phyloP scores from a whole-genome alignment of 2,329 filamentous ascomycete genomes.

The Penicillium sp. region DNA sequence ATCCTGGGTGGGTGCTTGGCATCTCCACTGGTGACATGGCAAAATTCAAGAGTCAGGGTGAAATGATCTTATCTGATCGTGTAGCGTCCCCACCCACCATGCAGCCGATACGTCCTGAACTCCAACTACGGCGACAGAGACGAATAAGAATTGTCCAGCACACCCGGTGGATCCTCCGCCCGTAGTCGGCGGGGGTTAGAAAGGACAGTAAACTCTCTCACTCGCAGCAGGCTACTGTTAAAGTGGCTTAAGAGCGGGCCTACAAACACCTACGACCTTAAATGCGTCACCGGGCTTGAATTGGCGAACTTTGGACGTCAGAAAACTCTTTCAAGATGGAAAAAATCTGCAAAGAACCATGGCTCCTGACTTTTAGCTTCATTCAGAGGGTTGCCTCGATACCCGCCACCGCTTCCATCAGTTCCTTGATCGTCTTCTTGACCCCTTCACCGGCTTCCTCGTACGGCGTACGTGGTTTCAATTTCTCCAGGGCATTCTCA shows the following conservation, averaged over 20 bases:
- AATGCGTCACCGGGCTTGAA: background rate
- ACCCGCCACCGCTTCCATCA: constrained; percentile 42
- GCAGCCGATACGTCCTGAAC: constrained; percentile 4
- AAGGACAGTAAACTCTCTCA: constrained; percentile 1
- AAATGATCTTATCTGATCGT: constrained; percentile 27
- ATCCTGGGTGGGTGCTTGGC: background rate
- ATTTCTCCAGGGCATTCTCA: constrained; percentile 56
- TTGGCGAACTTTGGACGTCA: background rate
- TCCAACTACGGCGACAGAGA: constrained; percentile 6
- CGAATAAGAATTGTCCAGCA: constrained; percentile 8
- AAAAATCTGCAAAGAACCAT: background rate
- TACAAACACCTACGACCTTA: background rate
- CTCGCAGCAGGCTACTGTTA: constrained; percentile 2
- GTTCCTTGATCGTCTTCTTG: constrained; percentile 43
- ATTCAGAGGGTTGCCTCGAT: constrained; percentile 36
- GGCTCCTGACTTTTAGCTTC: background rate
- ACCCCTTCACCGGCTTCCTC: constrained; percentile 44
- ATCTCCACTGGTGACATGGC: constrained; percentile 3
- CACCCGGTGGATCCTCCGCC: constrained; percentile 3
- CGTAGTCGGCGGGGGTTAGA: constrained; percentile 8
- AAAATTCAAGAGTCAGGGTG: background rate
- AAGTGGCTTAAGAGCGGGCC: background rate
- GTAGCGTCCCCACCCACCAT: constrained; percentile 16
- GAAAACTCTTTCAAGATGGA: background rate
- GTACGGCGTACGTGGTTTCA: constrained; percentile 63